A percentile compares a stretch with the other conserved stretches of the same genome.
These are phyloP conservation scores for Guyanaporus albipodus DNA, from an alignment of 768 basidiomycete genomes.

Conservation along the genomic window DNA sequence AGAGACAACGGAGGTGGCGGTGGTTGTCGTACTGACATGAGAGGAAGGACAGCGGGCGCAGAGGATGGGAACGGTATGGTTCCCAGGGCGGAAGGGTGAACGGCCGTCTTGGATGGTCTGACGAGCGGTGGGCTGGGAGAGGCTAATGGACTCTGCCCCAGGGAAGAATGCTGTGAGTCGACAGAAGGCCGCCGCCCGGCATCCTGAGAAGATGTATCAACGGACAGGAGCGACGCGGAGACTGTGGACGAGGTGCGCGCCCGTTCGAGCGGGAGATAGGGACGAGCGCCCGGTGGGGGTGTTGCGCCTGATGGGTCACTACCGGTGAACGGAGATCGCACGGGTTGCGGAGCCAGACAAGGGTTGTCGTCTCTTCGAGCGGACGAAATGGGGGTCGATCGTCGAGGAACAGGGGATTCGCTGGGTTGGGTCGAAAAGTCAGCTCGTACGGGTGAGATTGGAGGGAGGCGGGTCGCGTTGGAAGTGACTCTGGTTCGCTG, in stretches of 20 bases:
- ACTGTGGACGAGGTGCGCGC: constrained; percentile 13
- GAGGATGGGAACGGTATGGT: constrained; percentile 17
- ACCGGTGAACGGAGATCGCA: constrained; percentile 6
- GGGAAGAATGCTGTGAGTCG: constrained; percentile 6
- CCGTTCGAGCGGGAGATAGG: constrained; percentile 18
- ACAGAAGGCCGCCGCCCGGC: constrained; percentile 14
- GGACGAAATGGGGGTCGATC: constrained; percentile 13
- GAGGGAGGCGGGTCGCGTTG: constrained; percentile 6
- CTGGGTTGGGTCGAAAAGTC: constrained; percentile 10
- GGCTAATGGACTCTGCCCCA: not conserved
- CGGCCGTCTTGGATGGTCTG: constrained; percentile 6
- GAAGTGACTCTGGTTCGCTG: constrained; percentile 21
- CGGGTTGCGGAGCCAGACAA: constrained; percentile 4
- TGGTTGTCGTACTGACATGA: constrained; percentile 16
- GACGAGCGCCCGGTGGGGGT: constrained; percentile 3
- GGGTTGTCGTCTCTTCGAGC: constrained; percentile 13
- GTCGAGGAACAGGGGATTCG: constrained; percentile 12
- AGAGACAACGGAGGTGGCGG: constrained; percentile 18
- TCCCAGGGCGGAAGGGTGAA: constrained; percentile 10
- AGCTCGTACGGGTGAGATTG: constrained; percentile 8
- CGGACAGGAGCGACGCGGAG: constrained; percentile 13
- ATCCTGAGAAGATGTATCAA: constrained; percentile 16
- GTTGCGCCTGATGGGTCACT: constrained; percentile 11
- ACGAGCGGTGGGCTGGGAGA: not conserved
- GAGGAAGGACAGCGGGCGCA: not conserved